Conservation (phyloP, 2,329 filamentous ascomycete genomes). For the Ophiostoma ips region DNA sequence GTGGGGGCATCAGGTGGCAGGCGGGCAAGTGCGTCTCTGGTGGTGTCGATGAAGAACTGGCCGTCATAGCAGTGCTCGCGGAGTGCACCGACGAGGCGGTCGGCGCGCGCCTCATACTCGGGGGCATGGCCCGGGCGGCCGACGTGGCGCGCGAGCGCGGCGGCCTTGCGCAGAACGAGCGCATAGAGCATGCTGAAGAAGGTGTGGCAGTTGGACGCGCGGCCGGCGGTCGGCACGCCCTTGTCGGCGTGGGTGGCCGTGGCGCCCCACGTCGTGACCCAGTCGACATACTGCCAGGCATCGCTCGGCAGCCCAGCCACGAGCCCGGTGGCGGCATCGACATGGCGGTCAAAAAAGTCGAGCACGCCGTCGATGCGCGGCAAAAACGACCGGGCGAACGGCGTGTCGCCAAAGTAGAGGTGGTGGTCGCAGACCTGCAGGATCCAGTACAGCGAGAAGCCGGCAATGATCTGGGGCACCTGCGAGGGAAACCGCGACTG, state of each 20-base stretch:
- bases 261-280: constrained; percentile 17
- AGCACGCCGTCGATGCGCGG: constrained; percentile 23
- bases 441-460: constrained; percentile 26
- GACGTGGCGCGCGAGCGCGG: constrained; percentile 19
- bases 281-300: constrained; percentile 25
- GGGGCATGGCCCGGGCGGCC: constrained; percentile 20
- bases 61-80: constrained; percentile 22
- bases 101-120: constrained; percentile 20
- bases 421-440: constrained; percentile 24
- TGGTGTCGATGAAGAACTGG: constrained; percentile 19
- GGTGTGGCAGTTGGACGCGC: constrained; percentile 24
- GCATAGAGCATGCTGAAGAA: constrained; percentile 28
- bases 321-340: constrained; percentile 13
- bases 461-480: constrained; percentile 23
- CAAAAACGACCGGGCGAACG: constrained; percentile 20
- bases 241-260: constrained; percentile 12
- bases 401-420: constrained; percentile 21
- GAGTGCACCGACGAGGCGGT: constrained; percentile 16
- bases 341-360: constrained; percentile 19
- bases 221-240: constrained; percentile 25
- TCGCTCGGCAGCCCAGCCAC: constrained; percentile 16
- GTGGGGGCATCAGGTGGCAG: not conserved
- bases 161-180: constrained; percentile 22
- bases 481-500: constrained; percentile 24
- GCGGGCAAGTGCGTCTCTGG: constrained; percentile 15